Evolutionary conservation across 345 rosid genomes (phyloP).

Genomic region (Excoecaria agallocha): DNA sequence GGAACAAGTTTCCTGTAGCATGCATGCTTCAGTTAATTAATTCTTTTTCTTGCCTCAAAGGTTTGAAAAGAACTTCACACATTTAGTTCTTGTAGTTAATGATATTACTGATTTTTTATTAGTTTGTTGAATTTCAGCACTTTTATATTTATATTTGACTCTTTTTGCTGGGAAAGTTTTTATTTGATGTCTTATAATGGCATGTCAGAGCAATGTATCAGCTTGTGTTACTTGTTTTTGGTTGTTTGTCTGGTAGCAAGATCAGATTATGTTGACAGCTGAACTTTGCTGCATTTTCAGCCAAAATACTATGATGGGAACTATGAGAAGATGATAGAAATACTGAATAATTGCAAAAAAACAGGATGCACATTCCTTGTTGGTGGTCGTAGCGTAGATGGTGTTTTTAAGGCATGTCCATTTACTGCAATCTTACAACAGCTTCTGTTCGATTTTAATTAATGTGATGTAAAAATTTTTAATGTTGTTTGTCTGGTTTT

Average conservation of each 20-base stretch:
- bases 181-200: background rate
- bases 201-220: background rate
- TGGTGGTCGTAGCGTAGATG: constrained; percentile 81
- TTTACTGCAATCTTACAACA: background rate
- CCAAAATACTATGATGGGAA: constrained; percentile 79
- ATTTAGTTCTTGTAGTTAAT: background rate
- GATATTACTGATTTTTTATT: background rate
- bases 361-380: constrained; percentile 84
- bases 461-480: background rate
- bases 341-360: constrained; percentile 61
- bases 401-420: constrained; percentile 61
- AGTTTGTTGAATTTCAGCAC: background rate
- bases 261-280: constrained; percentile 1
- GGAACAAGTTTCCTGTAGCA: background rate
- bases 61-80: background rate
- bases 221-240: background rate
- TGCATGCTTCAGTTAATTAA: background rate
- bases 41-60: background rate
- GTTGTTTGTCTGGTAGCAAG: too few relatives aligned
- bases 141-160: background rate
- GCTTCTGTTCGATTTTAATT: background rate
- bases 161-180: background rate
- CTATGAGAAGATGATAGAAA: constrained; percentile 61
- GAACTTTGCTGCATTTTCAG: constrained; percentile 39
- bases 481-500: constrained; percentile 6